Conservation (phyloP, 2,329 filamentous ascomycete genomes). For the Hymenoscyphus linearis region DNA sequence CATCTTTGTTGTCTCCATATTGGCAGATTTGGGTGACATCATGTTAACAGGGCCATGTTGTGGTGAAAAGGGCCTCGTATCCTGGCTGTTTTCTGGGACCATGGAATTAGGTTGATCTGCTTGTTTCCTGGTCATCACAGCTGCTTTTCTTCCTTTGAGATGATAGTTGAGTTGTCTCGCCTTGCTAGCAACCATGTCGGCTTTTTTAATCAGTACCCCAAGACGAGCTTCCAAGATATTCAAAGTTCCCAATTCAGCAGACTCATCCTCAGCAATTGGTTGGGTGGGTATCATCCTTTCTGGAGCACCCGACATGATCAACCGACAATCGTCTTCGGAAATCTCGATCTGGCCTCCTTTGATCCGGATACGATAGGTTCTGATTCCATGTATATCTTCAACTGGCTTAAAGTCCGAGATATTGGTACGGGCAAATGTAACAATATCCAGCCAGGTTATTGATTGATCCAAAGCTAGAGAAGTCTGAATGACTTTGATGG, state of each 20-base stretch:
- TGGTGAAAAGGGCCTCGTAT: slow-evolving; percentile 19
- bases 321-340: slow-evolving; percentile 77
- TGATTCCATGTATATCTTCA: slow-evolving; percentile 60
- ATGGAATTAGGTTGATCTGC: slow-evolving; percentile 25
- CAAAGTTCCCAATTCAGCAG: slow-evolving; percentile 75
- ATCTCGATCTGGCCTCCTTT: slow-evolving; percentile 81
- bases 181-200: slow-evolving; percentile 67
- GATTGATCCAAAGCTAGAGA: slow-evolving; percentile 52
- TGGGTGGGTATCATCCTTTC: slow-evolving; percentile 78
- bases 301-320: slow-evolving; percentile 77
- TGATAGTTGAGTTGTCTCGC: slow-evolving; percentile 78
- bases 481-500: slow-evolving; percentile 49
- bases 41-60: slow-evolving; percentile 37
- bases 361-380: slow-evolving; percentile 75
- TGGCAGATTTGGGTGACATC: slow-evolving; percentile 31
- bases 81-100: slow-evolving; percentile 3
- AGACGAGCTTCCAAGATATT: slow-evolving; percentile 79
- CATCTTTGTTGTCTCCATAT: slow-evolving; percentile 31
- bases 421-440: slow-evolving; percentile 76
- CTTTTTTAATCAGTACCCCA: slow-evolving; percentile 70
- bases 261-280: slow-evolving; percentile 79
- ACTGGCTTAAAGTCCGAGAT: slow-evolving; percentile 72
- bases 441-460: slow-evolving; percentile 77
- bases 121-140: slow-evolving; percentile 61
- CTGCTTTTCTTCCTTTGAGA: slow-evolving; percentile 66